Base-by-base conservation (phyloP, 2,329 filamentous ascomycete species). In the Xylariaceae sp. region DNA sequence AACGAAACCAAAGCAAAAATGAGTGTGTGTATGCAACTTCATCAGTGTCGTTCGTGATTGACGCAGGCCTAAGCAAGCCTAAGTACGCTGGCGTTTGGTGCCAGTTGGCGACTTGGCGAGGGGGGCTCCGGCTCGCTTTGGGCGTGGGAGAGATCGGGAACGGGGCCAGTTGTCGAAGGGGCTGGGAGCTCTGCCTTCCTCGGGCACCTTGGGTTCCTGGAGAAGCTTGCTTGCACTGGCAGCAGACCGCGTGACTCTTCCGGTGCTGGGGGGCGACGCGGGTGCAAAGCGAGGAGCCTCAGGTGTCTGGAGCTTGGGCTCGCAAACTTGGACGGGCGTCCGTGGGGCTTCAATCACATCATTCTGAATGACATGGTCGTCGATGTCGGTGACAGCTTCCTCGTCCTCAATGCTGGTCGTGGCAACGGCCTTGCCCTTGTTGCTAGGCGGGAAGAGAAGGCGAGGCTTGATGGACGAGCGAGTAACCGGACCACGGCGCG, bases 391-490 rank as follows among this genome's bases (percentile, higher is more conserved):
- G 59, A 74, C 72, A 4, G 82, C 82, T 69, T 89, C 85, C 56
- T 86, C 84, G 56, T 85, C 80, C 54, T 85, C 80, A 9, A 37
- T 1, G 1, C 78, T 72, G 1, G 68, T 68, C 51, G 71, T 69
- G 34, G 75, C 71, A 58, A 76, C 74, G 66, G 69, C 74, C 66
- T 70, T 75, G 67, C 79, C 80, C 67, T 79, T 76, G 65, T 79
- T 79, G 62, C 76, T 77, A 47, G 76, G 74, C 3, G 85, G 83
- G 74, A 90, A 92, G 6, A 92, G 80, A 7, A 90, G 81, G 39
- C 87, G 84, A 11, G 88, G 88, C 73, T 88, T 87, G 70, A 92
- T 80, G 1, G 82, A 78, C n/a, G 87, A 86, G 59, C 88, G 85
- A 23, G 86, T 88, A 56, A 88, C 74, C 73, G 72, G 65, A 67